Conservation (phyloP, 352 stramenopile genomes). For the Globisporangium middletonii region DNA sequence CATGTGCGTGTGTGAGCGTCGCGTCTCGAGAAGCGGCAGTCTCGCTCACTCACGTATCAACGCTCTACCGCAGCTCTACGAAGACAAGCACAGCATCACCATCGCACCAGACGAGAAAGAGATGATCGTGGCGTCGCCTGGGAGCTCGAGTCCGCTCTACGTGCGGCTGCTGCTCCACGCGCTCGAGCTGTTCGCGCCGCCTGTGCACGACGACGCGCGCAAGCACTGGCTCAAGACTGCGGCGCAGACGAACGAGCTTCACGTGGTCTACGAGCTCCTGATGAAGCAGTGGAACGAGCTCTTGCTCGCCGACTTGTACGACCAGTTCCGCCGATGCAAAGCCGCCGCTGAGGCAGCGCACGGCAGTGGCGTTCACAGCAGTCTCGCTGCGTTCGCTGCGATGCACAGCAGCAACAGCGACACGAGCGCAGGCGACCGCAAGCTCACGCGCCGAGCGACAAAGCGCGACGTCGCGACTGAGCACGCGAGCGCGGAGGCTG, state of each 20-base stretch:
- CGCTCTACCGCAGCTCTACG: constrained; percentile 23
- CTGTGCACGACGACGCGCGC: constrained; percentile 14
- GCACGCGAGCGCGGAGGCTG: not conserved
- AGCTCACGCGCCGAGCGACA: constrained; percentile 6
- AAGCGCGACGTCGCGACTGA: constrained; percentile 2
- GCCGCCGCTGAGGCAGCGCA: not conserved
- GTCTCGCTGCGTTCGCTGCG: not conserved
- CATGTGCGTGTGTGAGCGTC: not conserved
- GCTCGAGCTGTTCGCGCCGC: constrained; percentile 45
- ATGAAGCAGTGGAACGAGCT: constrained; percentile 77
- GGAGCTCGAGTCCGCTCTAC: constrained; percentile 68
- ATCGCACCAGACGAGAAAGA: constrained; percentile 37
- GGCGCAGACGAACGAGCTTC: constrained; percentile 32
- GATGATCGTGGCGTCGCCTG: constrained; percentile 30
- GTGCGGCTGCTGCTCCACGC: constrained; percentile 56
- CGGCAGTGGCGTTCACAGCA: not conserved
- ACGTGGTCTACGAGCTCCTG: constrained; percentile 52
- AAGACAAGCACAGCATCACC: constrained; percentile 16
- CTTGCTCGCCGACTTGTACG: constrained; percentile 48
- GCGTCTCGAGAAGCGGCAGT: not conserved
- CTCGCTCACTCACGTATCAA: not conserved
- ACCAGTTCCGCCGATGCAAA: constrained; percentile 27
- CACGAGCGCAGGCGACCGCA: constrained; percentile 1
- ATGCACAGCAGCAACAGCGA: not conserved
- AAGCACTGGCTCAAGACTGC: constrained; percentile 41